Conservation (phyloP, 2,329 filamentous ascomycete species). For the Exophiala sp. region DNA sequence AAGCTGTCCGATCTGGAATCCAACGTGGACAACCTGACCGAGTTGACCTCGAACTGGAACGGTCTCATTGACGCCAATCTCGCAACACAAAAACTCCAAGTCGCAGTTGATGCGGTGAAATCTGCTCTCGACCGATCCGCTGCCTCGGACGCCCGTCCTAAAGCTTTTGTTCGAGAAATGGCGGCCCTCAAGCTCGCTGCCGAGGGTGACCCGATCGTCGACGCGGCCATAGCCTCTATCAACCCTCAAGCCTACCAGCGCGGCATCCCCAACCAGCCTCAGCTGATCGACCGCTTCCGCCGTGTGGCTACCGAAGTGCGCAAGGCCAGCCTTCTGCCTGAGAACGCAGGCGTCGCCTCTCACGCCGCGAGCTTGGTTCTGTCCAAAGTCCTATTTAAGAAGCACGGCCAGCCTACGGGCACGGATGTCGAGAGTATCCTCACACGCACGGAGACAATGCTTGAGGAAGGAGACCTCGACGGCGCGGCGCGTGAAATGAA, state of each 20-base stretch:
- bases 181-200: slow-evolving; percentile 93
- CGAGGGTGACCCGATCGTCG: slow-evolving; percentile 76
- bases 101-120: slow-evolving; percentile 89
- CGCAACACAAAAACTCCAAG: slow-evolving; percentile 91
- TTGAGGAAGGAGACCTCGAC: slow-evolving; percentile 92
- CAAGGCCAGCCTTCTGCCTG: slow-evolving; percentile 87
- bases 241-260: slow-evolving; percentile 91
- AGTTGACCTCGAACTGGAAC: slow-evolving; percentile 85
- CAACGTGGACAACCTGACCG: slow-evolving; percentile 78
- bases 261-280: slow-evolving; percentile 76
- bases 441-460: slow-evolving; percentile 78
- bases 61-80: slow-evolving; percentile 85
- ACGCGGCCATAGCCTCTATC: slow-evolving; percentile 93
- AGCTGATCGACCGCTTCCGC: slow-evolving; percentile 93
- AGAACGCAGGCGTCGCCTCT: slow-evolving; percentile 89
- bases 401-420: slow-evolving; percentile 77
- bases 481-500: slow-evolving; percentile 94
- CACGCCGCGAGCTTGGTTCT: slow-evolving; percentile 87
- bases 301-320: slow-evolving; percentile 87
- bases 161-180: slow-evolving; percentile 87
- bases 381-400: slow-evolving; percentile 95
- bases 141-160: slow-evolving; percentile 51
- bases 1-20: slow-evolving; percentile 76
- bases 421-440: slow-evolving; percentile 93
- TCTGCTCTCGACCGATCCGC: slow-evolving; percentile 72